These are phyloP conservation scores for Triticum timopheevii DNA, from an alignment of 176 grass and related monocot species.

Conservation along the genomic window DNA sequence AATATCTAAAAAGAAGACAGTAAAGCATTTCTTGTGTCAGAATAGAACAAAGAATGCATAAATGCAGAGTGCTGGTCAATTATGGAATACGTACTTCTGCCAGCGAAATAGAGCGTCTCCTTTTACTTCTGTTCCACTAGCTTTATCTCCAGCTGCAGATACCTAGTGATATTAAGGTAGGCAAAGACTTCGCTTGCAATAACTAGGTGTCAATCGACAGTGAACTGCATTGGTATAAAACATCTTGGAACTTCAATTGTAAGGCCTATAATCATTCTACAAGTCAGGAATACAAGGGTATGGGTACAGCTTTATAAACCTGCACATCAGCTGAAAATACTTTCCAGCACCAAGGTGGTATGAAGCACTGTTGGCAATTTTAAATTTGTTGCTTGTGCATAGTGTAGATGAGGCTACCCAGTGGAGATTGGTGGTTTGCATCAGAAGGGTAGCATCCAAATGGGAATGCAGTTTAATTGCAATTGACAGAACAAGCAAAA, in stretches of 20 bases:
- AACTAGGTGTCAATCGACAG: not conserved
- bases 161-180: conserved; percentile 68
- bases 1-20: conserved; percentile 54
- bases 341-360: not conserved
- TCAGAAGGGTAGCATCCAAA: not conserved
- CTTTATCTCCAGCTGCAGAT: conserved; percentile 53
- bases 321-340: not conserved
- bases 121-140: conserved; percentile 56
- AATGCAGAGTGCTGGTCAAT: not conserved
- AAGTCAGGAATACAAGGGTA: not conserved
- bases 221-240: not conserved
- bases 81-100: conserved; percentile 61
- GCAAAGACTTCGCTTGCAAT: conserved; percentile 13
- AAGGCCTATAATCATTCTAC: conserved; percentile 3
- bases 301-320: not conserved
- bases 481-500: conserved; percentile 1
- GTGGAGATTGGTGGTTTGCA: not conserved
- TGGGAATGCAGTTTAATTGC: not conserved
- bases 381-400: not conserved
- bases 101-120: conserved; percentile 87
- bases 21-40: conserved; percentile 24
- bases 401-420: not conserved
- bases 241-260: not conserved
- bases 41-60: not conserved
- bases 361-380: not conserved